phyloP scores from a whole-genome alignment of 2,329 filamentous ascomycete species.

The Exophiala dermatitidis region DNA sequence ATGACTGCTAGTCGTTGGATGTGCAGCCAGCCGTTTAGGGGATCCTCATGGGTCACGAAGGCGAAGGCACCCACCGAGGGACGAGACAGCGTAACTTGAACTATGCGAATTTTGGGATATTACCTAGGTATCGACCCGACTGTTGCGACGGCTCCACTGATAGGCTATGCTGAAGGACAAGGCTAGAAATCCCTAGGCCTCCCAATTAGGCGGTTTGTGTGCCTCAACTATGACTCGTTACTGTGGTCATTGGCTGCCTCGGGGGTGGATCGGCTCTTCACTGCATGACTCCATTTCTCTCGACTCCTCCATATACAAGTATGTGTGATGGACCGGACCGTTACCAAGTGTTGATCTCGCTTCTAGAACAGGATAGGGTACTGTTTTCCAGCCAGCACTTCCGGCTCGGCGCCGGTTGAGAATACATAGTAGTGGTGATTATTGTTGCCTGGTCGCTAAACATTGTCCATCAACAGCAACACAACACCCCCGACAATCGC shows the following conservation, averaged over 20 bases:
- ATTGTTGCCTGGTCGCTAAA: background rate
- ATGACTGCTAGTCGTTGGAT: no score
- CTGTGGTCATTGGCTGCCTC: conserved; percentile 16
- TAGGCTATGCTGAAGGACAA: no score
- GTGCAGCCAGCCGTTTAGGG: no score
- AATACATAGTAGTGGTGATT: no score
- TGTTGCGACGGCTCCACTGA: no score
- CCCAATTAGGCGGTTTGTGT: no score
- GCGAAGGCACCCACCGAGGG: no score
- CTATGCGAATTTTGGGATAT: background rate
- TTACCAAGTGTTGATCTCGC: conserved; percentile 13
- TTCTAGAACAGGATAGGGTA: conserved; percentile 4
- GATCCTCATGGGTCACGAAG: no score
- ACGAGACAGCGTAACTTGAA: no score
- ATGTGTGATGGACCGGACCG: background rate
- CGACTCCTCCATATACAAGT: background rate
- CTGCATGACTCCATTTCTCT: conserved; percentile 16
- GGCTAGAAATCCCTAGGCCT: background rate
- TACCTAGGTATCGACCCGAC: background rate
- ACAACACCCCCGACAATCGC: conserved; percentile 1
- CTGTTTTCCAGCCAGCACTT: background rate
- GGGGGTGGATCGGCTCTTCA: conserved; percentile 5
- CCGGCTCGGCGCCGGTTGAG: no score
- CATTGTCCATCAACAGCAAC: conserved; percentile 1
- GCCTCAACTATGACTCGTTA: background rate